Base-by-base conservation (phyloP, 768 basidiomycete species). In the Boletus rubroflammeus region DNA sequence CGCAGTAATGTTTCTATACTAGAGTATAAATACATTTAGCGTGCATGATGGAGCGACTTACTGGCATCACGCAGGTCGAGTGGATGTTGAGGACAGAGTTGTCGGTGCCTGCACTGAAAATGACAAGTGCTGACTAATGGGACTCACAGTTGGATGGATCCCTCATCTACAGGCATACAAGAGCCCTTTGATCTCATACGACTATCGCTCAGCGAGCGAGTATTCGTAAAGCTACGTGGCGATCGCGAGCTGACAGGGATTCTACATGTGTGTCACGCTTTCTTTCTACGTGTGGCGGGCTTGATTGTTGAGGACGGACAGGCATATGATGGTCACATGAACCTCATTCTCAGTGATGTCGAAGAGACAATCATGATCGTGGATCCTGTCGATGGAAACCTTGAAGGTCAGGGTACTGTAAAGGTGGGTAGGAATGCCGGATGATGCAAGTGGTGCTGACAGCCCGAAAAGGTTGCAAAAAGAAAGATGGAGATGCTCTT, bases 241-340 rank as follows among this genome's bases (percentile, higher is more conserved):
- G 96, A 98, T 68, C 80, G 97, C 47, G 89, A 97, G 63, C 75
- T 99, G 42, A 84, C 87, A 4, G 96, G 96, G 10, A 84, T 96
- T 60, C 76, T 99, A 43, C 96, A 99, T 75, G 97, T 96, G 66
- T 45, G 90, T 70, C 44, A 40, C 38, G 21, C n/a, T n/a, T 44
- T 55, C 6, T 29, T 43, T 39, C 34, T 39, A 41, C 21, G 25
- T 35, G 47, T 31, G 52, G 44, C 3, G 50, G 46, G 35, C 19
- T 49, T 51, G 58, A 54, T 51, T 36, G 25, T 59, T 28, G 53
- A 48, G 47, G 56, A 61, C 65, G 47, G 56, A 61, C 65, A 99
- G 97, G 97, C 97, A 21, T 98, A 98, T 66, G 97, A 99, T 75
- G 97, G 95, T n/a, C 97, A 98, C 72, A 98, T 98, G 97, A 98